Conservation (phyloP, 192 early-diverging fungal species). For the Spinellus fusiger region DNA sequence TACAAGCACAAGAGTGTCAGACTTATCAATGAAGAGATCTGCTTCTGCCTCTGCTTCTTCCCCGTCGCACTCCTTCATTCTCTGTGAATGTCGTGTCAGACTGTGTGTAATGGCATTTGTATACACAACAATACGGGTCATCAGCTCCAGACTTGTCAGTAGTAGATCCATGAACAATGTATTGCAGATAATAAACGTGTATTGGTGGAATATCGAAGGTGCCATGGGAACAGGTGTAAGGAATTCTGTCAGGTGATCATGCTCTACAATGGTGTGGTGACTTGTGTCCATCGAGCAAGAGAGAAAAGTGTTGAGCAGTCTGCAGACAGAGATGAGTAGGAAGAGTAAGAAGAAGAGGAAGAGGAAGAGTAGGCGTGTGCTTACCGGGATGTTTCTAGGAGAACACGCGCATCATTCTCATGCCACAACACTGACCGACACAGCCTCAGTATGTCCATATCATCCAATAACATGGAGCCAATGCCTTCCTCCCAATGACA, state of each 20-base stretch:
- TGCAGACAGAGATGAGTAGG: neutral
- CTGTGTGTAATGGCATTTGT: conserved; percentile 22
- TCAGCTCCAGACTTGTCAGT: conserved; percentile 12
- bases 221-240: conserved; percentile 5
- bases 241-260: conserved; percentile 14
- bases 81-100: neutral
- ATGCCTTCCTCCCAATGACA: conserved; percentile 26
- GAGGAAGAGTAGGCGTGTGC: neutral
- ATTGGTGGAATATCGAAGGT: conserved; percentile 21
- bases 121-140: conserved; percentile 22
- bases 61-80: neutral
- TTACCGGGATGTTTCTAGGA: conserved; percentile 26
- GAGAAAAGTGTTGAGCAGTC: conserved; percentile 19
- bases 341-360: neutral
- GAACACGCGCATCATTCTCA: conserved; percentile 20
- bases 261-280: conserved; percentile 20
- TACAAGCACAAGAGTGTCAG: conserved; percentile 13
- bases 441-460: conserved; percentile 24
- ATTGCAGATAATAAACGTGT: conserved; percentile 22
- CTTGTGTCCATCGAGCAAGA: conserved; percentile 12
- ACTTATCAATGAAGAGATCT: conserved; percentile 6
- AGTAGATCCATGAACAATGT: conserved; percentile 24
- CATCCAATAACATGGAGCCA: conserved; percentile 14
- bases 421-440: conserved; percentile 18
- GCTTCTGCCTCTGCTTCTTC: neutral